Conservation (phyloP, 805 yeast species). For the Cyberlindnera meyerae region DNA sequence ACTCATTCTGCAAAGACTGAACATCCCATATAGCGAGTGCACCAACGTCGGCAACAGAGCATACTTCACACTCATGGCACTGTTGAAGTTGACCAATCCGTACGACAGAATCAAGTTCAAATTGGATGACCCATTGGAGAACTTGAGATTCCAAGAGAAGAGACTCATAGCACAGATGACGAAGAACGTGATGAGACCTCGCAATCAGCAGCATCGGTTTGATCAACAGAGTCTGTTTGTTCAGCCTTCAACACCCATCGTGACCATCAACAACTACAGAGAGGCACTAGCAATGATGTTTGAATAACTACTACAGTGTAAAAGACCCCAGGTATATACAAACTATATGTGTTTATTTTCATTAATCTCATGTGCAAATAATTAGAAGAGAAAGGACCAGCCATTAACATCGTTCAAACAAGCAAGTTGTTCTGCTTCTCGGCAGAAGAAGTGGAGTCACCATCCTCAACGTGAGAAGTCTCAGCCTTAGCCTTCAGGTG, state of each 20-base stretch:
- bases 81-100: constrained; percentile 17
- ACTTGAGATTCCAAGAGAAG: constrained; percentile 13
- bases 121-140: constrained; percentile 13
- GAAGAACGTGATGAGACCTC: constrained; percentile 2
- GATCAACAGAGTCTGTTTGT: too few relatives aligned
- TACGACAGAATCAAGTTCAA: constrained; percentile 14
- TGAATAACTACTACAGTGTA: neutral
- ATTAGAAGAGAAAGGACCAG: neutral
- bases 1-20: constrained; percentile 13
- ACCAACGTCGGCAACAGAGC: constrained; percentile 19
- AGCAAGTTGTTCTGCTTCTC: constrained; percentile 15
- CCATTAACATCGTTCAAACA: constrained; percentile 1
- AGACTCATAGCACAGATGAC: constrained; percentile 7
- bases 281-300: constrained; percentile 6
- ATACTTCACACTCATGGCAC: constrained; percentile 12
- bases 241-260: constrained; percentile 3
- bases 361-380: neutral
- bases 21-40: constrained; percentile 14
- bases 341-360: too few relatives aligned
- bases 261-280: neutral
- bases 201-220: too few relatives aligned
- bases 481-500: constrained; percentile 16
- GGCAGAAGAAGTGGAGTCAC: constrained; percentile 7
- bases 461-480: constrained; percentile 16
- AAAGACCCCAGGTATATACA: too few relatives aligned